phyloP scores from a whole-genome alignment of 176 grass and related monocot species.

The Themeda triandra region DNA sequence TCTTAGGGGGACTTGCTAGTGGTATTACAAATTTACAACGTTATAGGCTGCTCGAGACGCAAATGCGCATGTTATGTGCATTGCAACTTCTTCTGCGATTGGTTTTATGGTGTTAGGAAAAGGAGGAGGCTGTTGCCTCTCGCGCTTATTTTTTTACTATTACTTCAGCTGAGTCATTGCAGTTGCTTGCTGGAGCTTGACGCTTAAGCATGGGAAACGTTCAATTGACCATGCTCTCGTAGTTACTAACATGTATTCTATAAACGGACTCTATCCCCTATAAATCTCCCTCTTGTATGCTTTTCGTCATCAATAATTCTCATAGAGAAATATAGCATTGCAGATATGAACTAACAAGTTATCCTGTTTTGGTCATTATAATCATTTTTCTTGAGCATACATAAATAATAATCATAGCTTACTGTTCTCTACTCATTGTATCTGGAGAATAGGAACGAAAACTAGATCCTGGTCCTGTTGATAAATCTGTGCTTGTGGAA shows the following conservation, averaged over 20 bases:
- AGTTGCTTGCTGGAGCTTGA: not conserved
- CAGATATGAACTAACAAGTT: not conserved
- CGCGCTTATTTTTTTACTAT: not conserved
- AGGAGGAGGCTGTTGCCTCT: not conserved
- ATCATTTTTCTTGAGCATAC: not conserved
- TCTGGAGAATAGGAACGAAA: conserved; percentile 10
- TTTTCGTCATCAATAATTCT: conserved; percentile 18
- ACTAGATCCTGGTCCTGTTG: conserved; percentile 46
- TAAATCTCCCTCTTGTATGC: not conserved
- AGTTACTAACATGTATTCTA: not conserved
- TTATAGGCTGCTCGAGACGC: not conserved
- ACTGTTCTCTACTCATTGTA: not conserved
- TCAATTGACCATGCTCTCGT: not conserved
- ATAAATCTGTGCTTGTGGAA: conserved; percentile 47
- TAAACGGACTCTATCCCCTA: not conserved
- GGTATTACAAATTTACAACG: not conserved
- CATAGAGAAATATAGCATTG: not conserved
- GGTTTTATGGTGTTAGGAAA: not conserved
- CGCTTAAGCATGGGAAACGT: not conserved
- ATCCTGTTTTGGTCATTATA: not conserved
- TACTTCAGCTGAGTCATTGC: not conserved
- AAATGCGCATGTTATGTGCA: not conserved
- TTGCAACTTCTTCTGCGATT: not conserved
- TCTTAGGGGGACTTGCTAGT: not conserved
- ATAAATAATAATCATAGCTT: not conserved